These are phyloP conservation scores for Colletotrichum sp. DNA, from an alignment of 2,329 filamentous ascomycete species.

Conservation along the genomic window DNA sequence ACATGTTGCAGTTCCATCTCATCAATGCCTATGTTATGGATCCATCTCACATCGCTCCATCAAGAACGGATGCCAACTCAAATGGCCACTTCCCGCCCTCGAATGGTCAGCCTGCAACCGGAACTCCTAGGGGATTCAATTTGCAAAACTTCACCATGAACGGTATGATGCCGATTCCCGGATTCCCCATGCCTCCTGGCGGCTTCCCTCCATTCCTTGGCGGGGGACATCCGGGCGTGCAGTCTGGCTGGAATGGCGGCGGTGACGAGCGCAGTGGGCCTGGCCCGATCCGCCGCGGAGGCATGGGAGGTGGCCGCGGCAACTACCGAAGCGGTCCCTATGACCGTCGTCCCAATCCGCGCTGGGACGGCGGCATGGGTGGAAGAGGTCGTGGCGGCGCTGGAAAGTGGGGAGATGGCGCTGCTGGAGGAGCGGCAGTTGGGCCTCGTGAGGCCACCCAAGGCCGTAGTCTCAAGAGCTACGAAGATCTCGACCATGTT, in stretches of 20 bases:
- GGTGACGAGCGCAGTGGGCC: slow-evolving; percentile 61
- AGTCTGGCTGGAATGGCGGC: slow-evolving; percentile 53
- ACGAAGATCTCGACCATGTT: slow-evolving; percentile 93
- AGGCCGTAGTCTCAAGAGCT: slow-evolving; percentile 92
- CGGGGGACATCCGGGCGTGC: slow-evolving; percentile 44
- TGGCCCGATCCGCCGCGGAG: slow-evolving; percentile 73
- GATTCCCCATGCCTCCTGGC: slow-evolving; percentile 57
- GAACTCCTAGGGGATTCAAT: slow-evolving; percentile 92
- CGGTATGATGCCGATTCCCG: slow-evolving; percentile 62
- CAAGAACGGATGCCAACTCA: slow-evolving; percentile 89
- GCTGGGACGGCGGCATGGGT: slow-evolving; percentile 55
- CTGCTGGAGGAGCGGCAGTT: slow-evolving; percentile 74
- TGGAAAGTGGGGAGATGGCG: slow-evolving; percentile 74
- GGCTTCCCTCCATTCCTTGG: slow-evolving; percentile 61
- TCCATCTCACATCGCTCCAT: slow-evolving; percentile 91
- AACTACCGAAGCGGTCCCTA: slow-evolving; percentile 74
- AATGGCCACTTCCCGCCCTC: slow-evolving; percentile 92
- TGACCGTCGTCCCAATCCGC: slow-evolving; percentile 67
- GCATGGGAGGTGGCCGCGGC: slow-evolving; percentile 52
- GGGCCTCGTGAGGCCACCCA: slow-evolving; percentile 91
- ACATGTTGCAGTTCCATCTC: slow-evolving; percentile 71
- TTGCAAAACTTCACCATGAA: slow-evolving; percentile 72
- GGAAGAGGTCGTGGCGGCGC: slow-evolving; percentile 52
- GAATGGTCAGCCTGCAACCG: slow-evolving; percentile 75
- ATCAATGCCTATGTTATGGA: slow-evolving; percentile 96